Evolutionary conservation across 495 filamentous ascomycete species (phyloP), one percentile per base, ranked within the genome.

Genomic region (Entonaema liquescens): DNA sequence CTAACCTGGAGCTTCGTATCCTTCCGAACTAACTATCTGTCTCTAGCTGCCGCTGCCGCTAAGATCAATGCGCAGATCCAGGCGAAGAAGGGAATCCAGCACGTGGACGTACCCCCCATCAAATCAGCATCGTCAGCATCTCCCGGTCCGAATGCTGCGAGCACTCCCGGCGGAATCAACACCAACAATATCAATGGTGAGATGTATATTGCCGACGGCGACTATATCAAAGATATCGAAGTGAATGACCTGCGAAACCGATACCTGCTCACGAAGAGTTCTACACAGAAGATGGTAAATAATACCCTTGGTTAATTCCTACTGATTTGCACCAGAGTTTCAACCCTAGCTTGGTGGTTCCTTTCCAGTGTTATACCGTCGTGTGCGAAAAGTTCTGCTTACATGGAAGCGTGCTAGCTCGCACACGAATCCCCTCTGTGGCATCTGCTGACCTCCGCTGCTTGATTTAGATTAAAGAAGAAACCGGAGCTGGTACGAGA

Each of bases 241-340:
- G 93, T 99, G 80, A 99, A 99, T 83, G 94, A 98, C 78, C 81
- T 98, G 72, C 93, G 95, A 74, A 99, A 99, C 79, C 92, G 94
- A 72, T 99, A 99, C 77, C 92, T 94, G 79, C 87, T 99, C 83
- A 99, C 95, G 69, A 99, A 97, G 87, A 95, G 95, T 72, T 91
- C 92, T 74, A 97, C 94, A 70, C 95, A 99, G 86, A 96, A 97
- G 87, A 97, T 94, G 95, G 95, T 99, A 98, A 97, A 91, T 93
- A 78, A 77, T 75, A 76, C 79, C 83, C 89, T 87, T 89, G 83
- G 89, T 86, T 76, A 81, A 84, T 85, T 77, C 84, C 82, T 85
- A 91, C 93, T 96, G 92, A 96, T 95, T 81, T 73, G 83, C 82
- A 82, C 74, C 89, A 93, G 90, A 86, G 78, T 72, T 80, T 73